These are phyloP conservation scores for Nemania serpens DNA, from an alignment of 2,329 filamentous ascomycete genomes.

Conservation along the genomic window DNA sequence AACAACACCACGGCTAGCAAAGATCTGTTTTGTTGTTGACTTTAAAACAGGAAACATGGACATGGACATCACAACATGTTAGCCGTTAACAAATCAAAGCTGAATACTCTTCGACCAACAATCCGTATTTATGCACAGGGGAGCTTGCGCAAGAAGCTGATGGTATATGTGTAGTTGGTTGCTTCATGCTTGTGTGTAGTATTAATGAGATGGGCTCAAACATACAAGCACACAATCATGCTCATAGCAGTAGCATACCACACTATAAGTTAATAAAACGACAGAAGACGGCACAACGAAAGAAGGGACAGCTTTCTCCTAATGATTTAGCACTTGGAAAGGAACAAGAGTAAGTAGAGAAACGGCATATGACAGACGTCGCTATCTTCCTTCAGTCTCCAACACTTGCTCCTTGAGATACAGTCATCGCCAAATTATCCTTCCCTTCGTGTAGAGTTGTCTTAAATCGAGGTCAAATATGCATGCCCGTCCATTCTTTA, in stretches of 20 bases:
- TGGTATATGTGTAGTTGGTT: neutral
- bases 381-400: neutral
- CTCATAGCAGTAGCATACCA: neutral
- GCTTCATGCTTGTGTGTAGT: neutral
- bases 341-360: neutral
- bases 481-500: slow-evolving; percentile 19
- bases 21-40: too few relatives aligned
- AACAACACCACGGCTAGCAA: too few relatives aligned
- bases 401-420: neutral
- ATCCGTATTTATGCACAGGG: too few relatives aligned
- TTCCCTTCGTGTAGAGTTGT: neutral
- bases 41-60: too few relatives aligned
- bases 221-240: neutral
- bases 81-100: too few relatives aligned
- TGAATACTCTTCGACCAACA: too few relatives aligned
- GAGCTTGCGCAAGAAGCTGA: neutral
- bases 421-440: neutral
- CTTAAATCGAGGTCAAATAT: slow-evolving; percentile 1
- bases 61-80: too few relatives aligned
- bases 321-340: neutral
- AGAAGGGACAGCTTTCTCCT: too few relatives aligned
- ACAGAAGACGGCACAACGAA: too few relatives aligned
- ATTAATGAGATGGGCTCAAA: slow-evolving; percentile 2
- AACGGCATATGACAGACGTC: neutral
- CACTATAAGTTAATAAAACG: too few relatives aligned